Evolutionary conservation across 2,329 filamentous ascomycete genomes (phyloP), one percentile per base, ranked within the genome.

Genomic region (Metarhizium robertsii): DNA sequence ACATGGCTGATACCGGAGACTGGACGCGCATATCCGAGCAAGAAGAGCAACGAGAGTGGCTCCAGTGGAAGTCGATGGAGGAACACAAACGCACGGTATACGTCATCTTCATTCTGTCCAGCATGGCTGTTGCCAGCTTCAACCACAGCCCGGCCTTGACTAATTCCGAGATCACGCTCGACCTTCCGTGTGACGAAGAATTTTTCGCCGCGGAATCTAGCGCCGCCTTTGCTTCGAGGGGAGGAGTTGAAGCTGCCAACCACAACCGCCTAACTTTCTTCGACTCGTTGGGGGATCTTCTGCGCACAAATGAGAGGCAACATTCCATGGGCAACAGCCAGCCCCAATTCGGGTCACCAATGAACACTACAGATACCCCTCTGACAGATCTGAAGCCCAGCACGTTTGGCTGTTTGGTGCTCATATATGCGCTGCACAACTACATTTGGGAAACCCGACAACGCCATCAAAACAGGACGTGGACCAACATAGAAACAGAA

Each of bases 401-500:
- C 71, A 92, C 91, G 0, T 95, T 96, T 68, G 94, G 92, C 8
- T 96, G 91, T 67, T 77, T 96, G 34, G 81, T 96, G 6, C 74
- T 99, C 59, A 96, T 97, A 67, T 92, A 96, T 66, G 92, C 94
- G 3, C 77, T 97, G 29, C 94, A 97, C 73, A 96, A 96, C 63
- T 96, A 96, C 70, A 96, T 97, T 48, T 97, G 94, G 94, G 92
- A 97, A 71, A 96, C 92, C 0, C 81, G 92, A 29, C 92, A 96
- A 70, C 80, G 91, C 53, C 92, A 96, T 63, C 86, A 92, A 63
- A 91, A 88, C 62, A 86, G 90, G 59, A 79, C 90, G 51, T 96
- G 92, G 92, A 95, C 91, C 2, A 84, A 86, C 38, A 87, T 92
- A 61, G 92, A 97, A 70, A 95, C 90, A 0, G 92, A 97, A 62